phyloP scores from a whole-genome alignment of 805 yeast genomes.

The Wickerhamiella domercqiae region DNA sequence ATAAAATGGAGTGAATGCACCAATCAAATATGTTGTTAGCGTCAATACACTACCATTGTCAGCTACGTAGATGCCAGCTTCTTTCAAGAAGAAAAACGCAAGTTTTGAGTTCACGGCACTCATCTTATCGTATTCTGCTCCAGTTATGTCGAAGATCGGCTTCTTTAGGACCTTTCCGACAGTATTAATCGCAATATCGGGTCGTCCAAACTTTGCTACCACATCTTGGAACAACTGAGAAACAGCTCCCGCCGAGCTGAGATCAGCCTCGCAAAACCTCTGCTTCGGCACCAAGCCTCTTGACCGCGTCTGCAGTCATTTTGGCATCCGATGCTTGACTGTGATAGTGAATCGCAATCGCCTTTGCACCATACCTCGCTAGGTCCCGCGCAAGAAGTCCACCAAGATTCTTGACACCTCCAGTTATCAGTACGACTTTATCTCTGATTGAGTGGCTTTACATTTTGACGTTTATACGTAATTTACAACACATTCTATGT shows the following conservation, averaged over 20 bases:
- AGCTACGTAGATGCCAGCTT: conserved; percentile 36
- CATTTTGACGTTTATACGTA: too few relatives aligned
- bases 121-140: conserved; percentile 41
- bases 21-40: conserved; percentile 48
- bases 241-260: conserved; percentile 30
- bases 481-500: too few relatives aligned
- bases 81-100: conserved; percentile 46
- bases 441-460: conserved; percentile 21
- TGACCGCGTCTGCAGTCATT: conserved; percentile 29
- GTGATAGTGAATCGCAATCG: conserved; percentile 42
- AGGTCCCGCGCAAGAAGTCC: conserved; percentile 37
- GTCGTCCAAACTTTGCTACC: conserved; percentile 30
- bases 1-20: conserved; percentile 47
- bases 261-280: conserved; percentile 28
- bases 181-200: conserved; percentile 52
- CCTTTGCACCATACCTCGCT: conserved; percentile 36
- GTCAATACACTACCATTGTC: conserved; percentile 41
- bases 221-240: conserved; percentile 34
- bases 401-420: conserved; percentile 51
- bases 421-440: conserved; percentile 40
- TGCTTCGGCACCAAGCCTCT: conserved; percentile 28
- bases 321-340: conserved; percentile 27
- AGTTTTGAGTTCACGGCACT: conserved; percentile 39
- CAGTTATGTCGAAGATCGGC: conserved; percentile 36
- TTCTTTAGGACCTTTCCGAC: conserved; percentile 56